Evolutionary conservation across 306 rosid species (phyloP).

Genomic region (Luffa aegyptiaca): DNA sequence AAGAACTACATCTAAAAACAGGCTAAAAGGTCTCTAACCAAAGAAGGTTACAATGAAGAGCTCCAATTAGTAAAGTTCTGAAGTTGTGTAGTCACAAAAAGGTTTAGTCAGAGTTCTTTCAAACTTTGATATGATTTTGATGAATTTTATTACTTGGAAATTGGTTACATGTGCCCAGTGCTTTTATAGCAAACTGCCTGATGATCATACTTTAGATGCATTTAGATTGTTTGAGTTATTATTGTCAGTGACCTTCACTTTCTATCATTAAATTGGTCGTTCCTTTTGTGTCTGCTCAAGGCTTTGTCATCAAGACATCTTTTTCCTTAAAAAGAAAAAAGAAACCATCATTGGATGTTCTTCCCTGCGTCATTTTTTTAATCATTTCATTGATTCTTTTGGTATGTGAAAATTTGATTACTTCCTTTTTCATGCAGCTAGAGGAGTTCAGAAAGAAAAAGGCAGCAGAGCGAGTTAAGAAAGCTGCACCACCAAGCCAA

Average conservation of each 20-base stretch:
- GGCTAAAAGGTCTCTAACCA: background rate
- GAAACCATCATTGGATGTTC: background rate
- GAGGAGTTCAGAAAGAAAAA: constrained; percentile 95
- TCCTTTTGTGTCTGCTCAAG: background rate
- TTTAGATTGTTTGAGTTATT: background rate
- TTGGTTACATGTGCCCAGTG: background rate
- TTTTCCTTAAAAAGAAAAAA: background rate
- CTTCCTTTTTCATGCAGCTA: constrained; percentile 39
- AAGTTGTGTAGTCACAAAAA: background rate
- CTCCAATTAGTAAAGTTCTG: background rate
- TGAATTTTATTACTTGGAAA: background rate
- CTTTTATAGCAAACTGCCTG: background rate
- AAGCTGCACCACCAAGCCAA: constrained; percentile 36
- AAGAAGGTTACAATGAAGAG: background rate
- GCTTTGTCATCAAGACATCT: background rate
- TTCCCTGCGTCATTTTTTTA: too few species aligned
- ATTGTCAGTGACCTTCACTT: background rate
- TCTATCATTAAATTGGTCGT: background rate
- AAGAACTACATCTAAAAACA: background rate
- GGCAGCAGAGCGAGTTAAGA: constrained; percentile 77
- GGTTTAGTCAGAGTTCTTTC: background rate
- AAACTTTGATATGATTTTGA: too few species aligned
- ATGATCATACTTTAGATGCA: background rate
- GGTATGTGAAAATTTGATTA: background rate
- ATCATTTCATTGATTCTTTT: background rate